These are phyloP conservation scores for Gossypium stocksii DNA, from an alignment of 345 rosid genomes.

Conservation along the genomic window DNA sequence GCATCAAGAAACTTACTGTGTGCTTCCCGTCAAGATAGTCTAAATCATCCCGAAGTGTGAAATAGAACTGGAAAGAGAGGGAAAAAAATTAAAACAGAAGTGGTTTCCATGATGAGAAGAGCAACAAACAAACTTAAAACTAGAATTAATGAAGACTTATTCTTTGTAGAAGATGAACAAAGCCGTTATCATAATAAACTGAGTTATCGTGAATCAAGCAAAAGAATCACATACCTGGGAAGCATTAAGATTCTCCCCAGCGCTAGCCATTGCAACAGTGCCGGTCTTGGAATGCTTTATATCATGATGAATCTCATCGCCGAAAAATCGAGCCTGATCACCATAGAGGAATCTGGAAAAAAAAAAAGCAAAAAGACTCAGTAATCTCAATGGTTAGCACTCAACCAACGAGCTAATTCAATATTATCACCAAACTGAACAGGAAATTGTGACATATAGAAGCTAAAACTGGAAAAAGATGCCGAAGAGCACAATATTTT, in stretches of 20 bases:
- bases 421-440: neutral
- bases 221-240: conserved; percentile 57
- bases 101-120: neutral
- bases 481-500: neutral
- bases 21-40: conserved; percentile 98
- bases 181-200: neutral
- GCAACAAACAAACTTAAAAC: neutral
- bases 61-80: conserved; percentile 60
- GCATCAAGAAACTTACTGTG: conserved; percentile 50
- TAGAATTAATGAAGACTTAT: neutral
- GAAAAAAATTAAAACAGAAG: conserved; percentile 15
- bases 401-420: neutral
- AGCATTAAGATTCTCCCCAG: conserved; percentile 94
- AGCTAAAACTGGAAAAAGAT: neutral
- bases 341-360: conserved; percentile 68
- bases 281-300: conserved; percentile 82
- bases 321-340: conserved; percentile 85
- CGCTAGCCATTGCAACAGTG: conserved; percentile 93
- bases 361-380: neutral
- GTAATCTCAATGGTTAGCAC: neutral
- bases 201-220: neutral
- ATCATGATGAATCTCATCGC: conserved; percentile 83
- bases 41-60: conserved; percentile 77
- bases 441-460: neutral
- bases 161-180: neutral